Conservation (phyloP, 1,284 basidiomycete genomes). For the Somion occarium region DNA sequence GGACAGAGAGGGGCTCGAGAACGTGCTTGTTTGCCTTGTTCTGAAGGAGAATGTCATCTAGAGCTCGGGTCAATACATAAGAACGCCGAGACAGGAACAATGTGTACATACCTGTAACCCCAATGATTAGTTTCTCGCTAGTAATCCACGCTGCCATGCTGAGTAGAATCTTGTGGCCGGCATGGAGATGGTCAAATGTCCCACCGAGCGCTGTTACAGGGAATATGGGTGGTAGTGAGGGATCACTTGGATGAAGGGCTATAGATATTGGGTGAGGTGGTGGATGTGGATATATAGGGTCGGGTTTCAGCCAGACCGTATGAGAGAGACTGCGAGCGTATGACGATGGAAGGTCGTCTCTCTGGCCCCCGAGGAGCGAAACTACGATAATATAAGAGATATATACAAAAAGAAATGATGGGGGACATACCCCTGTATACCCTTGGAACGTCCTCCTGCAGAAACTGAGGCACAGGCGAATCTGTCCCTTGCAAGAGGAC, state of each 20-base stretch:
- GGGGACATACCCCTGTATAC: slow-evolving; percentile 23
- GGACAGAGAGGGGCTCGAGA: slow-evolving; percentile 60
- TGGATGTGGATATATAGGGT: slow-evolving; percentile 1
- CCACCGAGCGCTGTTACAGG: slow-evolving; percentile 63
- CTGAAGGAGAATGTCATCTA: slow-evolving; percentile 70
- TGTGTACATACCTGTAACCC: slow-evolving; percentile 66
- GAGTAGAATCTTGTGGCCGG: slow-evolving; percentile 95
- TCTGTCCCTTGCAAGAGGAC: slow-evolving; percentile 55
- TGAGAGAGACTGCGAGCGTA: neutral
- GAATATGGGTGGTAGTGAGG: slow-evolving; percentile 21
- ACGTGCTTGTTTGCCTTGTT: slow-evolving; percentile 72
- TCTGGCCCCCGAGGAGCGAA: neutral
- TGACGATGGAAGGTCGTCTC: slow-evolving; percentile 4
- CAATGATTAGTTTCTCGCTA: slow-evolving; percentile 78
- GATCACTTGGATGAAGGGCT: slow-evolving; percentile 9
- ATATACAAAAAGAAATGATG: neutral
- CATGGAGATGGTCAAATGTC: slow-evolving; percentile 97
- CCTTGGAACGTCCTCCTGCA: slow-evolving; percentile 26
- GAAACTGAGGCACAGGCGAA: slow-evolving; percentile 32
- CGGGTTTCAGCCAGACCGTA: slow-evolving; percentile 4
- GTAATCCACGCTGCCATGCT: slow-evolving; percentile 88
- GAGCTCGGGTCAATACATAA: slow-evolving; percentile 2
- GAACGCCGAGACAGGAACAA: slow-evolving; percentile 6
- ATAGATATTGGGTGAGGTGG: neutral
- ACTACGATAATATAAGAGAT: neutral